A percentile compares a stretch with the other conserved stretches of the same genome.
phyloP scores from a whole-genome alignment of 2,329 filamentous ascomycete species.

The Coccinonectria pachysandricola region DNA sequence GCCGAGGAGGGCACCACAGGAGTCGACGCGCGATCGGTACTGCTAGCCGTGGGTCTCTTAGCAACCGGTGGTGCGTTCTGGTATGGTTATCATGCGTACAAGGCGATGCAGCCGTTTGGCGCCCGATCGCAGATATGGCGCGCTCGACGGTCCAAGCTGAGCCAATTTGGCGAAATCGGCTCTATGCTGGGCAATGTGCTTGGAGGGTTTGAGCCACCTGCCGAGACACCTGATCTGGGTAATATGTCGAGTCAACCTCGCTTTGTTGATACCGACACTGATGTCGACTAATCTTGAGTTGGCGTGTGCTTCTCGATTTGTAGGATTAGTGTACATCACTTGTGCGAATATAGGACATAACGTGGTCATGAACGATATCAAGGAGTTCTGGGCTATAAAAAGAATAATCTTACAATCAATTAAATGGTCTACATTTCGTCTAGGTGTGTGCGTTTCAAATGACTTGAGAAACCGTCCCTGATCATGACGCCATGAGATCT shows the following conservation, averaged over 20 bases:
- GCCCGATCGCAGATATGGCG: constrained; percentile 34
- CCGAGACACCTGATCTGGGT: constrained; percentile 6
- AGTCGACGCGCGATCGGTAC: constrained; percentile 22
- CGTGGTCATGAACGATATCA: constrained; percentile 4
- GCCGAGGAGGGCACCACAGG: constrained; percentile 23
- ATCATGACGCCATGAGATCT: no score
- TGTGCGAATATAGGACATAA: constrained; percentile 7
- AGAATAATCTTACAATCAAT: constrained; percentile 7
- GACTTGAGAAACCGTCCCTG: constrained; percentile 1
- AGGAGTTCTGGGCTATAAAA: constrained; percentile 6
- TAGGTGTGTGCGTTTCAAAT: not conserved
- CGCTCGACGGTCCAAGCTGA: constrained; percentile 24
- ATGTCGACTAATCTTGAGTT: constrained; percentile 26
- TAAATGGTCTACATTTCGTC: constrained; percentile 2
- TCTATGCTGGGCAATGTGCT: constrained; percentile 31
- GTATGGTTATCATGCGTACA: constrained; percentile 31
- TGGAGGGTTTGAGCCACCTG: constrained; percentile 14
- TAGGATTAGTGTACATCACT: constrained; percentile 10
- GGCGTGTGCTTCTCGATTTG: not conserved
- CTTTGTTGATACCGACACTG: constrained; percentile 26
- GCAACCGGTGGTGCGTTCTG: constrained; percentile 28
- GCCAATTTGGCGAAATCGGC: constrained; percentile 37
- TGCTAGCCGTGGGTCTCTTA: constrained; percentile 24
- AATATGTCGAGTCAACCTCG: constrained; percentile 12
- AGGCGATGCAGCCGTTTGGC: constrained; percentile 34